Conservation (phyloP, 306 rosid genomes). For the Casuarina equisetifolia region DNA sequence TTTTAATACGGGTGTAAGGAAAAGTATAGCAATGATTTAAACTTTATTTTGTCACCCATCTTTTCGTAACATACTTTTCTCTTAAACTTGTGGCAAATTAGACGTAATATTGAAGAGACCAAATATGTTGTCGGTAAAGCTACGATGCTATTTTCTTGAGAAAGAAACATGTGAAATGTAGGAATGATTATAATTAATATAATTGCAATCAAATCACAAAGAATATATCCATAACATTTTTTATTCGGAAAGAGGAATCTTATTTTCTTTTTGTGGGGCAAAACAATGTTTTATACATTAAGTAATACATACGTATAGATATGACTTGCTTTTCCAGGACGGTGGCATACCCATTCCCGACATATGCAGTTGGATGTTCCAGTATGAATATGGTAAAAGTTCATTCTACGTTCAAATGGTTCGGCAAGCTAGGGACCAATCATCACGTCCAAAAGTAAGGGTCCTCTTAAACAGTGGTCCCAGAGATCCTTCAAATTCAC, state of each 20-base stretch:
- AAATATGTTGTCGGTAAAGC: no score
- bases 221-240: neutral
- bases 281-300: conserved; percentile 20
- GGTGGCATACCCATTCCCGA: conserved; percentile 22
- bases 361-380: neutral
- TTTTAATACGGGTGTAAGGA: no score
- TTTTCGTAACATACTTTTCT: no score
- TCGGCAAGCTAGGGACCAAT: neutral
- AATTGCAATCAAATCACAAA: neutral
- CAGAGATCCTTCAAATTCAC: neutral
- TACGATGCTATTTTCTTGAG: no score
- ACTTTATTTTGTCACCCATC: no score
- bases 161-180: neutral
- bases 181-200: neutral
- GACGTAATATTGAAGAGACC: no score
- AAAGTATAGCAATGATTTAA: no score
- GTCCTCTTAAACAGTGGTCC: conserved; percentile 24
- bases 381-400: neutral
- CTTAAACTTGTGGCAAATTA: no score
- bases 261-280: neutral
- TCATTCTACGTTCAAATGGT: neutral
- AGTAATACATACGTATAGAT: conserved; percentile 18
- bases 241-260: neutral
- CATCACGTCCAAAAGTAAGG: conserved; percentile 25
- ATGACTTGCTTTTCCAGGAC: conserved; percentile 30